Conservation (phyloP, 2,329 filamentous ascomycete genomes). For the Eutypella sp. region DNA sequence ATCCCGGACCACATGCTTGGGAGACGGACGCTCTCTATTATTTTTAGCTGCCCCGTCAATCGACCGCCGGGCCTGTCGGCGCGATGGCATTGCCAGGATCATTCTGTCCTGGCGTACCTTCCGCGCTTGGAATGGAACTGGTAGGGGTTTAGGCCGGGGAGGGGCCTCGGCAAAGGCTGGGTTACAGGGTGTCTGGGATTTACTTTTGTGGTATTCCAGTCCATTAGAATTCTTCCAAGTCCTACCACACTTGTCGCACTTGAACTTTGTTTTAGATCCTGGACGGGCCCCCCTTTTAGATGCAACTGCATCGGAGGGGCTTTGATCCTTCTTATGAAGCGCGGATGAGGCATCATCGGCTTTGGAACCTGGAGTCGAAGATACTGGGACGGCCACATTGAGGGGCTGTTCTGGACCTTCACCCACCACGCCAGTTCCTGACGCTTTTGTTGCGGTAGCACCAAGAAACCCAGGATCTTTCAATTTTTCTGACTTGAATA, state of each 20-base stretch:
- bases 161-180: slow-evolving; percentile 34
- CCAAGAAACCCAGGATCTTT: slow-evolving; percentile 19
- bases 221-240: slow-evolving; percentile 55
- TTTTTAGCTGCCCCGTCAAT: background rate
- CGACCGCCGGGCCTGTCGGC: background rate
- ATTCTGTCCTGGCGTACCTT: background rate
- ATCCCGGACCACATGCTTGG: background rate
- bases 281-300: slow-evolving; percentile 6
- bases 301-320: slow-evolving; percentile 9
- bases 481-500: slow-evolving; percentile 22
- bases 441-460: background rate
- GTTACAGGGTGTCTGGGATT: slow-evolving; percentile 51
- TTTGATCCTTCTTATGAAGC: slow-evolving; percentile 5
- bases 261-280: slow-evolving; percentile 29
- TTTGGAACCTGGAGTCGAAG: background rate
- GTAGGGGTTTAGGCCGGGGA: slow-evolving; percentile 13
- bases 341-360: background rate
- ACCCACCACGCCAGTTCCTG: background rate
- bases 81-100: background rate
- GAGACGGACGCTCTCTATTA: background rate
- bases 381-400: too few species aligned
- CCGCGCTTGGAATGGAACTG: slow-evolving; percentile 3
- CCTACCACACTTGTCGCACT: slow-evolving; percentile 49
- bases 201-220: slow-evolving; percentile 53
- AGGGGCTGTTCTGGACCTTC: background rate